Percentiles rank a stretch among this genome's conserved stretches.
These are phyloP conservation scores for Phytopythium aichiense DNA, from an alignment of 352 stramenopile species.

Conservation along the genomic window DNA sequence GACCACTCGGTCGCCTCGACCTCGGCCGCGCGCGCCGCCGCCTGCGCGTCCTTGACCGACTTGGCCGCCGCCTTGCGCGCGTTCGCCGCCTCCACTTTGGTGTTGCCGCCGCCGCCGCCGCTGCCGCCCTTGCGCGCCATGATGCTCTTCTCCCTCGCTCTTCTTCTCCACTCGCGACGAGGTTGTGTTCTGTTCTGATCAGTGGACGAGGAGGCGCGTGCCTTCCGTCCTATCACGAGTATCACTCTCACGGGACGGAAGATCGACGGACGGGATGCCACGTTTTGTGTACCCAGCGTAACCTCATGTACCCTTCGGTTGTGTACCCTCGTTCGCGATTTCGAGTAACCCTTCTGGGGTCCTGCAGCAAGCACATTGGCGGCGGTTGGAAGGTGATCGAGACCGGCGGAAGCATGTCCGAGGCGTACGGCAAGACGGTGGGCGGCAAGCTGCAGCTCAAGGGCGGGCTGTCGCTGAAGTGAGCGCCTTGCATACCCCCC, in stretches of 20 bases:
- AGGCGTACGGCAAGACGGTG: constrained; percentile 65
- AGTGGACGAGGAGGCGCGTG: background rate
- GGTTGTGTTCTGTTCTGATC: background rate
- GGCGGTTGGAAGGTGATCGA: background rate
- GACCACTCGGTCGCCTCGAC: constrained; percentile 41
- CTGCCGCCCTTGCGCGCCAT: constrained; percentile 39
- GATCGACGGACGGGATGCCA: background rate
- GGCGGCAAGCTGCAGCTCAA: constrained; percentile 82
- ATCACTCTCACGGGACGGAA: background rate
- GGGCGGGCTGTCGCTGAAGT: constrained; percentile 80
- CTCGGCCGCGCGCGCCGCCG: constrained; percentile 35
- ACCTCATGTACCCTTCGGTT: background rate
- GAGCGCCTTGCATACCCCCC: constrained; percentile 21
- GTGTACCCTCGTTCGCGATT: no score
- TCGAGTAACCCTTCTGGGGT: background rate
- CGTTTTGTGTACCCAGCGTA: background rate
- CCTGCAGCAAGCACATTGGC: no score
- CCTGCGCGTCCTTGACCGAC: constrained; percentile 51
- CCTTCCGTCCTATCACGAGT: constrained; percentile 4
- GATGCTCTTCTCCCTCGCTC: constrained; percentile 4
- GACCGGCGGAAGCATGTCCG: background rate
- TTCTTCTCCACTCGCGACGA: background rate
- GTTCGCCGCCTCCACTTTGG: constrained; percentile 73
- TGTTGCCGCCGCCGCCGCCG: constrained; percentile 46
- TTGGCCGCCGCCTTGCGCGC: constrained; percentile 59